These are phyloP conservation scores for Phytomonas sp. DNA, from an alignment of 208 protist species.

Conservation along the genomic window DNA sequence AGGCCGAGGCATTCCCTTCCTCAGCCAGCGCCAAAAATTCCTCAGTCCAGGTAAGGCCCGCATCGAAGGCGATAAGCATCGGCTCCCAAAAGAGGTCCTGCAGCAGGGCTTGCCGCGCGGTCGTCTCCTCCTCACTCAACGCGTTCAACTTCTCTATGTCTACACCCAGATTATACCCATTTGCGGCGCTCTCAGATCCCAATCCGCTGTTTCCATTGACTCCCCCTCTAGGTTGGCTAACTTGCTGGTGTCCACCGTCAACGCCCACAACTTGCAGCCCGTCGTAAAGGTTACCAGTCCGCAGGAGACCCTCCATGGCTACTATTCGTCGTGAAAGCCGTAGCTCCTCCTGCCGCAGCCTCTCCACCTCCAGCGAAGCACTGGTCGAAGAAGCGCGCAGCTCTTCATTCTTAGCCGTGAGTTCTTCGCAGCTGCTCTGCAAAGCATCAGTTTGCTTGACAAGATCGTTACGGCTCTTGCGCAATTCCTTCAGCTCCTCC, in stretches of 20 bases:
- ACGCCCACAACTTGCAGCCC: slow-evolving; percentile 16
- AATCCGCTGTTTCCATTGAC: not conserved
- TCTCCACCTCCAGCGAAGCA: slow-evolving; percentile 41
- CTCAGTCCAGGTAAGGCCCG: slow-evolving; percentile 70
- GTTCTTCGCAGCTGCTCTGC: slow-evolving; percentile 8
- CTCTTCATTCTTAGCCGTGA: slow-evolving; percentile 23
- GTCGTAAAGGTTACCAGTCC: slow-evolving; percentile 4
- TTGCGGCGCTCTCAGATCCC: not conserved
- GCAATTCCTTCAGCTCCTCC: slow-evolving; percentile 27
- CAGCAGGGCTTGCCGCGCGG: slow-evolving; percentile 46
- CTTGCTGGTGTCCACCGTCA: not conserved
- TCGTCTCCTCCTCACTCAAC: slow-evolving; percentile 31
- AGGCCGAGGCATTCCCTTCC: slow-evolving; percentile 2
- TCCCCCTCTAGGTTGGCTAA: slow-evolving; percentile 5
- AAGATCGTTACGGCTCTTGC: slow-evolving; percentile 26
- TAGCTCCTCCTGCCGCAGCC: slow-evolving; percentile 57
- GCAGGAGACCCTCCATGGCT: slow-evolving; percentile 22
- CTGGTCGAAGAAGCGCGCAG: slow-evolving; percentile 13
- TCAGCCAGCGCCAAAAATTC: slow-evolving; percentile 25
- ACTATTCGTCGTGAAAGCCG: slow-evolving; percentile 28
- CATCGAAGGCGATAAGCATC: slow-evolving; percentile 80
- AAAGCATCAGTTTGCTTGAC: slow-evolving; percentile 28
- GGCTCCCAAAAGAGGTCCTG: slow-evolving; percentile 73
- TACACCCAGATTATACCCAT: not conserved
- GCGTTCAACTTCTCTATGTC: not conserved